A percentile compares a stretch with the other conserved stretches of the same genome.
phyloP scores from a whole-genome alignment of 139 green algal genomes.

The Prasinococcaceae sp. region DNA sequence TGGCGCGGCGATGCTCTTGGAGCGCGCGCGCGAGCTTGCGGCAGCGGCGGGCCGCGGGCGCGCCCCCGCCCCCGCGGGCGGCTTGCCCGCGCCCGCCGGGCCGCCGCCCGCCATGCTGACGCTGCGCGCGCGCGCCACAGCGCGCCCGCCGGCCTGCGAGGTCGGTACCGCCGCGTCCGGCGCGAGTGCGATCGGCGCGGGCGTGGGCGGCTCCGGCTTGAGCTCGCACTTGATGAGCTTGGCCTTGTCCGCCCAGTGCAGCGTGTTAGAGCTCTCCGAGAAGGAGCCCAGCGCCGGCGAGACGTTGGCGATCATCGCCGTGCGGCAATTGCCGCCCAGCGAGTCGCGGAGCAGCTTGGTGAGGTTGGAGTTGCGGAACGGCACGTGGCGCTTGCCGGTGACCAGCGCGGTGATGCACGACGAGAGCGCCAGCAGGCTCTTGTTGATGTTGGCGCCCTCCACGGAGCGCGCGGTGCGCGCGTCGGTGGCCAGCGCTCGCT shows the following conservation, averaged over 20 bases:
- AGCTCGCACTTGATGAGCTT: slow-evolving; percentile 11
- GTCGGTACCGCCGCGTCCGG: neutral
- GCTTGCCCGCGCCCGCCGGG: too few relatives aligned
- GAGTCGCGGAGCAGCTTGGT: slow-evolving; percentile 14
- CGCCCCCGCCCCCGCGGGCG: too few relatives aligned
- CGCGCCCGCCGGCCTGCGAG: neutral
- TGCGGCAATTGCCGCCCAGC: slow-evolving; percentile 16
- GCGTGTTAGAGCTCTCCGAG: slow-evolving; percentile 12
- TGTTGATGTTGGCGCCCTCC: slow-evolving; percentile 25
- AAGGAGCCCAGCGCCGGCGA: slow-evolving; percentile 5
- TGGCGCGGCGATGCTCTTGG: too few relatives aligned
- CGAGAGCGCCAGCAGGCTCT: slow-evolving; percentile 11
- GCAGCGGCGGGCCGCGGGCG: too few relatives aligned
- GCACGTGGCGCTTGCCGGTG: slow-evolving; percentile 14
- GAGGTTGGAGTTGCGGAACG: slow-evolving; percentile 24
- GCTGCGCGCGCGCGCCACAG: neutral
- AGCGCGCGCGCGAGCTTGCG: too few relatives aligned
- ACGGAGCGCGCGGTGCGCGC: slow-evolving; percentile 1
- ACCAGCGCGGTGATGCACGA: slow-evolving; percentile 11
- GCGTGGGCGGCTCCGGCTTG: neutral
- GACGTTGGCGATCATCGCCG: slow-evolving; percentile 18
- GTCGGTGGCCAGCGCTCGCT: slow-evolving; percentile 15
- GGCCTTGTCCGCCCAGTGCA: slow-evolving; percentile 15
- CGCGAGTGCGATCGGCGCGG: neutral
- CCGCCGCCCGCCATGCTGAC: too few relatives aligned